A percentile compares a stretch with the other conserved stretches of the same genome.
Evolutionary conservation across 352 stramenopile genomes (phyloP).

Genomic region (Blastocystis sp.): DNA sequence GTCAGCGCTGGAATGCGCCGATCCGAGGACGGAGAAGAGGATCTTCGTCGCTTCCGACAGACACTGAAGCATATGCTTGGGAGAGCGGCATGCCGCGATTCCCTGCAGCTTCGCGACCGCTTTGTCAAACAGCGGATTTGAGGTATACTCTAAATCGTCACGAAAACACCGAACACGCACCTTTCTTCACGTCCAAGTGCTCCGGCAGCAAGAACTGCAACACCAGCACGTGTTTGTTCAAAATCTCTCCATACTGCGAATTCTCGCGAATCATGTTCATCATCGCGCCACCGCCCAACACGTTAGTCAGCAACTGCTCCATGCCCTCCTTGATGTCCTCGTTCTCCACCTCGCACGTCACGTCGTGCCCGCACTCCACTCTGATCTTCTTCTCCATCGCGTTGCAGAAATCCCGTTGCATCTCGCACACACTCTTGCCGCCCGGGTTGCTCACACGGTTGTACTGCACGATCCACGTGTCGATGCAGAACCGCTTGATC

Average conservation of each 20-base stretch:
- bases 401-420: neutral
- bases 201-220: slow-evolving; percentile 47
- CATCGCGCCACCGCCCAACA: neutral
- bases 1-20: slow-evolving; percentile 6
- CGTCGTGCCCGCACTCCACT: neutral
- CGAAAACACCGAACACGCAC: neutral
- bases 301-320: slow-evolving; percentile 45
- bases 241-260: neutral
- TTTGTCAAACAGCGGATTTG: slow-evolving; percentile 19
- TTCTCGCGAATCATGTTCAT: neutral
- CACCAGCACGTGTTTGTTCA: slow-evolving; percentile 38
- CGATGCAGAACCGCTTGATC: slow-evolving; percentile 46
- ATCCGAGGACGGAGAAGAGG: slow-evolving; percentile 6
- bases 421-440: slow-evolving; percentile 7
- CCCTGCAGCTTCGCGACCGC: slow-evolving; percentile 18
- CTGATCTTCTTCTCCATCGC: neutral
- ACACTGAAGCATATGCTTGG: slow-evolving; percentile 12
- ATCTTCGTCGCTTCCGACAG: slow-evolving; percentile 28
- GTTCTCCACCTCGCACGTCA: slow-evolving; percentile 6
- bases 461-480: slow-evolving; percentile 27
- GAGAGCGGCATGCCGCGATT: slow-evolving; percentile 29
- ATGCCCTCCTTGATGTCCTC: neutral
- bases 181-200: slow-evolving; percentile 11
- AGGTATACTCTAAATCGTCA: slow-evolving; percentile 10
- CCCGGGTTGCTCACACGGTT: neutral